Evolutionary conservation across 768 basidiomycete genomes (phyloP).

Genomic region (Floccularia luteovirens): DNA sequence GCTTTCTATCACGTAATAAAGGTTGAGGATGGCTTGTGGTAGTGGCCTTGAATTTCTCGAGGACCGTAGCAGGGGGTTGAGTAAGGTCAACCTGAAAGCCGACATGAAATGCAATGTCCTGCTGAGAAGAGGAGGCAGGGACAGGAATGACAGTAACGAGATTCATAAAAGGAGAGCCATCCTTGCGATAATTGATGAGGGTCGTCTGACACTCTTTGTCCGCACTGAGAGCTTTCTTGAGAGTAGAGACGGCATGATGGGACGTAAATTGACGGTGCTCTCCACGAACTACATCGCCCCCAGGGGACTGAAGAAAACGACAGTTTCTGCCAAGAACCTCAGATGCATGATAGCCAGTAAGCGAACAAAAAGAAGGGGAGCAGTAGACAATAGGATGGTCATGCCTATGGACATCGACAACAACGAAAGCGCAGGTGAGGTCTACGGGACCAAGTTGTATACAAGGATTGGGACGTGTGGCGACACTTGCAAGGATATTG

Average conservation of each 20-base stretch:
- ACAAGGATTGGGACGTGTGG: slow-evolving; percentile 62
- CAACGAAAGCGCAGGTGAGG: slow-evolving; percentile 85
- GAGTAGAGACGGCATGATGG: slow-evolving; percentile 49
- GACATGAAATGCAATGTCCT: slow-evolving; percentile 79
- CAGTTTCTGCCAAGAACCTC: slow-evolving; percentile 91
- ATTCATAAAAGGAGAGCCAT: slow-evolving; percentile 83
- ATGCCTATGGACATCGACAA: slow-evolving; percentile 74
- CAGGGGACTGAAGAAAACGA: slow-evolving; percentile 83
- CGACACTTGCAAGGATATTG: slow-evolving; percentile 72
- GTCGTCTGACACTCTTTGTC: slow-evolving; percentile 87
- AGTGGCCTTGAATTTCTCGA: slow-evolving; percentile 74
- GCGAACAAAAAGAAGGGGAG: slow-evolving; percentile 70
- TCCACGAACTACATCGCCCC: slow-evolving; percentile 27
- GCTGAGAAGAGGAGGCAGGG: slow-evolving; percentile 45
- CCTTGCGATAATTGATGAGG: slow-evolving; percentile 84
- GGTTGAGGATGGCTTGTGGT: slow-evolving; percentile 16
- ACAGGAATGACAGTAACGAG: slow-evolving; percentile 90
- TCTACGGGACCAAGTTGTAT: slow-evolving; percentile 88
- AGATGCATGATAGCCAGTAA: slow-evolving; percentile 67
- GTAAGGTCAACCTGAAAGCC: slow-evolving; percentile 95
- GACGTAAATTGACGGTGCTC: slow-evolving; percentile 49
- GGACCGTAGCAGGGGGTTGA: slow-evolving; percentile 77
- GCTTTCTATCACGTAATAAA: slow-evolving; percentile 20
- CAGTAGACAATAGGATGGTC: slow-evolving; percentile 91
- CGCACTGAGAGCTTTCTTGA: slow-evolving; percentile 57